These are phyloP conservation scores for Pleomassaria siparia DNA, from an alignment of 2,329 filamentous ascomycete genomes.

Conservation along the genomic window DNA sequence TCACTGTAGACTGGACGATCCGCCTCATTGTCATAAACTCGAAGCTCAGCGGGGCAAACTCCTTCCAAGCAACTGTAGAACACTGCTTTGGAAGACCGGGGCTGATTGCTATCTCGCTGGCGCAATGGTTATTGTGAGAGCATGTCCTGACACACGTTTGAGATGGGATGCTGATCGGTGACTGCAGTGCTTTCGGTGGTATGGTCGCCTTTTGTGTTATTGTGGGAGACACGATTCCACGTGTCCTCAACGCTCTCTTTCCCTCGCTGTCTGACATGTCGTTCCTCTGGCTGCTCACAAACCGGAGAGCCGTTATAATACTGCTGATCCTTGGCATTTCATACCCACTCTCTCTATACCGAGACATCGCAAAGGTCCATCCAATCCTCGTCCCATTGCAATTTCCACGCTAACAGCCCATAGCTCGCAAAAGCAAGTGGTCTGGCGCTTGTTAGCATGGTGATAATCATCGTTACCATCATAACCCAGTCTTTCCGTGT, in stretches of 20 bases:
- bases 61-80: conserved; percentile 94
- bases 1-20: conserved; percentile 96
- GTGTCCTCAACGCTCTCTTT: conserved; percentile 81
- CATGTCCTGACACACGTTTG: conserved; percentile 3
- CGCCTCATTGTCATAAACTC: conserved; percentile 95
- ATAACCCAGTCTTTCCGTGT: conserved; percentile 79
- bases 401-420: conserved; percentile 33
- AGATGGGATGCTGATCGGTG: conserved; percentile 20
- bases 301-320: conserved; percentile 83
- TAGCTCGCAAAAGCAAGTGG: conserved; percentile 95
- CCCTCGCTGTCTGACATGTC: conserved; percentile 71
- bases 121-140: conserved; percentile 90
- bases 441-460: conserved; percentile 89
- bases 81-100: conserved; percentile 90
- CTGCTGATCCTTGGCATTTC: conserved; percentile 83
- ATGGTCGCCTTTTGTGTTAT: conserved; percentile 99
- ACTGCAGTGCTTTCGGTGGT: conserved; percentile 77
- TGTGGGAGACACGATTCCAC: conserved; percentile 92
- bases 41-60: conserved; percentile 90
- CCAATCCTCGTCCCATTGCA: conserved; percentile 4
- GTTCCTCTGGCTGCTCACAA: conserved; percentile 78
- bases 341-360: conserved; percentile 87
- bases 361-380: conserved; percentile 85
- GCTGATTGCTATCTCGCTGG: conserved; percentile 83
- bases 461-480: conserved; percentile 84